Evolutionary conservation across 441 rosid species (phyloP).

Genomic region (Lepidium campestre): DNA sequence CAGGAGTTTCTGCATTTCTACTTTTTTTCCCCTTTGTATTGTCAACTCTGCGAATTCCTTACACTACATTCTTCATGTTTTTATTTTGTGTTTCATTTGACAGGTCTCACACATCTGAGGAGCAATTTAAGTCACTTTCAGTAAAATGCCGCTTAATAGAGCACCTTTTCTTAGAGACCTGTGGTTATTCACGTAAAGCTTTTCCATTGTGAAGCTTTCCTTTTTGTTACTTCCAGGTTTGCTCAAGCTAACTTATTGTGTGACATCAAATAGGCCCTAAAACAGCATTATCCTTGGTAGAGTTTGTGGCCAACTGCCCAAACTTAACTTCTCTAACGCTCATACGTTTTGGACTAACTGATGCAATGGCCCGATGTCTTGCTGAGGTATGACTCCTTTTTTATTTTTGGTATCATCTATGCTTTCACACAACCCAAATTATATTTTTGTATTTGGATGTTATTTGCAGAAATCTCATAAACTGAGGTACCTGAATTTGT

Average conservation of each 20-base stretch:
- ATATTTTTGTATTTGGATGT: not conserved
- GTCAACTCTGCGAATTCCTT: not conserved
- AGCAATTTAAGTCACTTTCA: constrained; percentile 51
- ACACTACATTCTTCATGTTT: not conserved
- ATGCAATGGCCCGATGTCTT: not conserved
- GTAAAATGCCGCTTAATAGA: constrained; percentile 58
- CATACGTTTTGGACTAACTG: constrained; percentile 8
- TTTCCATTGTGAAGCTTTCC: constrained; percentile 6
- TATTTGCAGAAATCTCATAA: constrained; percentile 14
- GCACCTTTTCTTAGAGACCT: constrained; percentile 60
- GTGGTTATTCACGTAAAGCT: not conserved
- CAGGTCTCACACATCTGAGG: constrained; percentile 62
- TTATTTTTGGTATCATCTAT: not conserved
- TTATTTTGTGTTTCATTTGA: not conserved
- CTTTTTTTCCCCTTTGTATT: not conserved
- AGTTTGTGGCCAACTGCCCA: constrained; percentile 15
- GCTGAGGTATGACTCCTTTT: constrained; percentile 4
- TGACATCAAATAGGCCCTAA: not conserved
- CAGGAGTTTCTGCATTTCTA: not conserved
- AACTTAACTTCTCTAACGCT: constrained; percentile 21
- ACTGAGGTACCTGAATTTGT: constrained; percentile 21
- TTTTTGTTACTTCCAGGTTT: not conserved
- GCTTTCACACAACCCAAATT: not conserved
- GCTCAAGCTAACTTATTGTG: not conserved
- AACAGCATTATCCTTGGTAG: constrained; percentile 12